Evolutionary conservation across 371 early-diverging fungal species (phyloP).

Genomic region (Fennellomyces sp.): DNA sequence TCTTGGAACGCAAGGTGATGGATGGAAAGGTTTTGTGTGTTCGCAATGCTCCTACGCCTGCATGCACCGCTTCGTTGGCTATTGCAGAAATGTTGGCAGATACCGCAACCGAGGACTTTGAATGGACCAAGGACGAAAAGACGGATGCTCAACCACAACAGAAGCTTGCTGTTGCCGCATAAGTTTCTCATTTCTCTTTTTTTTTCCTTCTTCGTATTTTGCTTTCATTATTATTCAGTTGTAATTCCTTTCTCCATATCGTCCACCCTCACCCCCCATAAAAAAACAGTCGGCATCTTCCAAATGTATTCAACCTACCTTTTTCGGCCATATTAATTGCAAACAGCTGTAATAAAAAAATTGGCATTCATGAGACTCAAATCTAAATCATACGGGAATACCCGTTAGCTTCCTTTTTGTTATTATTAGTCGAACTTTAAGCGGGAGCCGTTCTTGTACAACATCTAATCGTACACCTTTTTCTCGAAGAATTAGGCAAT

Average conservation of each 20-base stretch:
- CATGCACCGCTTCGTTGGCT: constrained; percentile 53
- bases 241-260: background rate
- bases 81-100: constrained; percentile 54
- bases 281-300: no score
- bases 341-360: no score
- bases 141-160: background rate
- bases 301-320: no score
- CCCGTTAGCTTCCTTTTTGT: no score
- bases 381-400: no score
- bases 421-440: no score
- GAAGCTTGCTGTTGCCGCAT: background rate
- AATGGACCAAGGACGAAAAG: constrained; percentile 27
- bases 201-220: background rate
- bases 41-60: constrained; percentile 56
- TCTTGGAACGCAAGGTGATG: constrained; percentile 51
- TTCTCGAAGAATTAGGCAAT: no score
- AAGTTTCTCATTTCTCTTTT: background rate
- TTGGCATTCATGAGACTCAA: no score
- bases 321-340: no score
- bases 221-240: no score
- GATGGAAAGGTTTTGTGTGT: constrained; percentile 46
- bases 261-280: background rate
- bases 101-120: constrained; percentile 50
- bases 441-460: no score
- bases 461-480: no score